These are phyloP conservation scores for Paramecium primaurelia DNA, from an alignment of 73 alveolate genomes.

Conservation along the genomic window DNA sequence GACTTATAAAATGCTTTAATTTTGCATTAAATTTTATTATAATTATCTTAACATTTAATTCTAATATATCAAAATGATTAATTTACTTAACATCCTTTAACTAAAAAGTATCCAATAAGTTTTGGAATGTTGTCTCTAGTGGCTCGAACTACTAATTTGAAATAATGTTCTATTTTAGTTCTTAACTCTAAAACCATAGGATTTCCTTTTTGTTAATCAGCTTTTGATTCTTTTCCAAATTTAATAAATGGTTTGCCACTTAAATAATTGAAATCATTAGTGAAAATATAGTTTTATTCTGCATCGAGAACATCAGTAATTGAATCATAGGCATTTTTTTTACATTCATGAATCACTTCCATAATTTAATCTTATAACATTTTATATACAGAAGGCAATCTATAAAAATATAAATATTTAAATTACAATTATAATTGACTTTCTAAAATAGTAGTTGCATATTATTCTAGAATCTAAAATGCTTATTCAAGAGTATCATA, in stretches of 20 bases:
- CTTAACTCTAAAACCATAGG: slow-evolving; percentile 82
- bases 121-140: slow-evolving; percentile 94
- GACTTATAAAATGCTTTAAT: slow-evolving; percentile 32
- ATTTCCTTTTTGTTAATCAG: slow-evolving; percentile 48
- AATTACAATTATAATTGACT: not conserved
- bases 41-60: slow-evolving; percentile 68
- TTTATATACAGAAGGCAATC: not conserved
- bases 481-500: slow-evolving; percentile 80
- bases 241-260: slow-evolving; percentile 81
- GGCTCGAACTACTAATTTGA: slow-evolving; percentile 85
- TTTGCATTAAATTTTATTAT: slow-evolving; percentile 56
- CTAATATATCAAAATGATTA: not conserved
- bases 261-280: slow-evolving; percentile 89
- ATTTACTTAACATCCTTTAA: slow-evolving; percentile 56
- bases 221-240: slow-evolving; percentile 66
- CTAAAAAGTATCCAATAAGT: slow-evolving; percentile 77
- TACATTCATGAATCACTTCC: slow-evolving; percentile 8
- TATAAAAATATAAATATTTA: not conserved
- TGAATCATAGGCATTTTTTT: slow-evolving; percentile 14
- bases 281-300: slow-evolving; percentile 90
- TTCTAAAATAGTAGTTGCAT: slow-evolving; percentile 76
- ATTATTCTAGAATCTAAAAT: slow-evolving; percentile 77
- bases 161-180: slow-evolving; percentile 88
- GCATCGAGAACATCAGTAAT: slow-evolving; percentile 76
- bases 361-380: not conserved